Conservation (phyloP, 345 rosid genomes). For the Nephelium lappaceum region DNA sequence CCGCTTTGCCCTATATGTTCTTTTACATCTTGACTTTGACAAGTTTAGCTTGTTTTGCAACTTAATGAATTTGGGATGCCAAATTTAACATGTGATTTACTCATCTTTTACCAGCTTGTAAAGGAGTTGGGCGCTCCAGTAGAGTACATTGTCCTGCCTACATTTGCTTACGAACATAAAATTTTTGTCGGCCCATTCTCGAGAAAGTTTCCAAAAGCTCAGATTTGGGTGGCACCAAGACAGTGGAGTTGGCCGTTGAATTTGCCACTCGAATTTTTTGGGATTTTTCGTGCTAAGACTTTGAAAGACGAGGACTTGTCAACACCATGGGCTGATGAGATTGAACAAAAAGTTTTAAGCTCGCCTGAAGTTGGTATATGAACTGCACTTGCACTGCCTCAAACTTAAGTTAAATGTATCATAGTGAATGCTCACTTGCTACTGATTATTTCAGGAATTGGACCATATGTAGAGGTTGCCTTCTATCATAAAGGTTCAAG, state of each 20-base stretch:
- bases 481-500: constrained; percentile 87
- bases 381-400: constrained; percentile 6
- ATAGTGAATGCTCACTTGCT: neutral
- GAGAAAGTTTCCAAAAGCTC: constrained; percentile 87
- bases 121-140: constrained; percentile 88
- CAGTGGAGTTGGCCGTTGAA: constrained; percentile 99
- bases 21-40: neutral
- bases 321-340: constrained; percentile 89
- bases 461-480: constrained; percentile 93
- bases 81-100: neutral
- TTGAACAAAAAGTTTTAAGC: constrained; percentile 90
- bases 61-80: neutral
- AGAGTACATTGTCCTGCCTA: constrained; percentile 82
- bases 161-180: constrained; percentile 97
- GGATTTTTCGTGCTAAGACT: constrained; percentile 83
- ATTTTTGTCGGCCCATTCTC: constrained; percentile 96
- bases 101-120: constrained; percentile 59
- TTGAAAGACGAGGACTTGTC: constrained; percentile 71
- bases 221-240: constrained; percentile 96
- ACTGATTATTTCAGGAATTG: constrained; percentile 61
- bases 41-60: neutral
- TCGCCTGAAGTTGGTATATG: constrained; percentile 93
- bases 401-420: neutral
- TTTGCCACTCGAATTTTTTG: constrained; percentile 89
- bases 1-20: too few species aligned